Evolutionary conservation across 768 basidiomycete species (phyloP).

Genomic region (Hygrophoropsis aurantiaca): DNA sequence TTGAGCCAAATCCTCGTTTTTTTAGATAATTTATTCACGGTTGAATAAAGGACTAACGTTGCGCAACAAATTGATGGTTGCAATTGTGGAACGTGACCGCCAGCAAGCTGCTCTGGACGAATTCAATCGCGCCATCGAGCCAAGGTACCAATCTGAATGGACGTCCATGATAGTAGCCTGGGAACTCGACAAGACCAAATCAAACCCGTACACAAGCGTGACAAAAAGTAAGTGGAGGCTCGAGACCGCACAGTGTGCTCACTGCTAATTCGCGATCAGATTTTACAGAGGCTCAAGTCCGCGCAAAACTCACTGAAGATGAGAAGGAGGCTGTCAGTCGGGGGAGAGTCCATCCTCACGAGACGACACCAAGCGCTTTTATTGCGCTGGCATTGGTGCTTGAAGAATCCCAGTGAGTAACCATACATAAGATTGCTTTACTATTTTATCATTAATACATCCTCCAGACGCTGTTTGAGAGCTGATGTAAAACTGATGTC

Average conservation of each 20-base stretch:
- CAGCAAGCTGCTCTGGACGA: constrained; percentile 2
- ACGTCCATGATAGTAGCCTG: constrained; percentile 19
- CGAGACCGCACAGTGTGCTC: not conserved
- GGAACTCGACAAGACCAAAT: constrained; percentile 16
- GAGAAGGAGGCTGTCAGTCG: too few species aligned
- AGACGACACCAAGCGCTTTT: too few species aligned
- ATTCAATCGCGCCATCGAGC: not conserved
- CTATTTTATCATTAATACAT: not conserved
- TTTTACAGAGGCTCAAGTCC: too few species aligned
- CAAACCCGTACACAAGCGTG: constrained; percentile 16
- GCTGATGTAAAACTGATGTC: too few species aligned
- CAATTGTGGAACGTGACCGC: not conserved
- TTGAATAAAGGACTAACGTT: not conserved
- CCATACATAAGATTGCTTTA: too few species aligned
- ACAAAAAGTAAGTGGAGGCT: constrained; percentile 6
- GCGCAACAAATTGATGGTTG: not conserved
- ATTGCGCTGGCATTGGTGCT: too few species aligned
- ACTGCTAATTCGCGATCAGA: too few species aligned
- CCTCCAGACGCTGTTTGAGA: too few species aligned
- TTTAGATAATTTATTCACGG: not conserved
- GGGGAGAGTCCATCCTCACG: too few species aligned
- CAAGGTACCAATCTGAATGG: constrained; percentile 14
- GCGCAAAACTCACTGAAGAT: too few species aligned
- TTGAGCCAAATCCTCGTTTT: too few species aligned
- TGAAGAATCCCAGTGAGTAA: too few species aligned